These are phyloP conservation scores for Phalaenopsis equestris DNA, from an alignment of 106 monocot genomes.

Conservation along the genomic window DNA sequence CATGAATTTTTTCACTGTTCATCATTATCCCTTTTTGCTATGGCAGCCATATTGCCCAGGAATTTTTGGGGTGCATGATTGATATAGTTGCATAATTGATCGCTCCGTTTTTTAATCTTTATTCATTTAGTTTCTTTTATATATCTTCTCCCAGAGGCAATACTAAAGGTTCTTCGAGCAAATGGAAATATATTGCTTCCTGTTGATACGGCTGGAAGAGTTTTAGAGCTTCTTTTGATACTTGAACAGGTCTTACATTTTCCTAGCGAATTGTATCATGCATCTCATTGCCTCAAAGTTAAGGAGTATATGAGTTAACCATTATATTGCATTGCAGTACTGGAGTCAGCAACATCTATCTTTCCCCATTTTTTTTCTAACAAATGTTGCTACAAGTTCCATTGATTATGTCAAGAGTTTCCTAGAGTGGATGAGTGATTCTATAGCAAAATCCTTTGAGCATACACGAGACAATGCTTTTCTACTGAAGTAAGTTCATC, in stretches of 20 bases:
- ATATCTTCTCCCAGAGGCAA: conserved; percentile 41
- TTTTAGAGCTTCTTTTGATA: conserved; percentile 79
- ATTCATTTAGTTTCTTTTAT: neutral
- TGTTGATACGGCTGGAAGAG: conserved; percentile 92
- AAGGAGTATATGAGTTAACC: neutral
- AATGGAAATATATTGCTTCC: conserved; percentile 89
- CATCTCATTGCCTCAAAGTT: neutral
- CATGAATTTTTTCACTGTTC: neutral
- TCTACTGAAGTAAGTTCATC: conserved; percentile 60
- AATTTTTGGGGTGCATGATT: neutral
- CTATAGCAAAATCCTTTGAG: conserved; percentile 93
- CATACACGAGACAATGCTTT: conserved; percentile 90
- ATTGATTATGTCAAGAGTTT: conserved; percentile 98
- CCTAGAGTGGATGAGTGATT: conserved; percentile 97
- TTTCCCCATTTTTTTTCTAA: conserved; percentile 88
- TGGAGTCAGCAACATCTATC: conserved; percentile 77
- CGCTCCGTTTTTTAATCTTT: neutral
- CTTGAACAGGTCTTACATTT: conserved; percentile 59
- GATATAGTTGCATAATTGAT: neutral
- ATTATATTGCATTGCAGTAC: conserved; percentile 37
- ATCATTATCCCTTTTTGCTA: neutral
- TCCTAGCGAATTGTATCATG: neutral
- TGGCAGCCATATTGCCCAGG: neutral
- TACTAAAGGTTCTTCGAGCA: conserved; percentile 54
- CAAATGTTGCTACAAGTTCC: conserved; percentile 88